Evolutionary conservation across 257 asterid genomes (phyloP).

Genomic region (Rauvolfia tetraphylla): DNA sequence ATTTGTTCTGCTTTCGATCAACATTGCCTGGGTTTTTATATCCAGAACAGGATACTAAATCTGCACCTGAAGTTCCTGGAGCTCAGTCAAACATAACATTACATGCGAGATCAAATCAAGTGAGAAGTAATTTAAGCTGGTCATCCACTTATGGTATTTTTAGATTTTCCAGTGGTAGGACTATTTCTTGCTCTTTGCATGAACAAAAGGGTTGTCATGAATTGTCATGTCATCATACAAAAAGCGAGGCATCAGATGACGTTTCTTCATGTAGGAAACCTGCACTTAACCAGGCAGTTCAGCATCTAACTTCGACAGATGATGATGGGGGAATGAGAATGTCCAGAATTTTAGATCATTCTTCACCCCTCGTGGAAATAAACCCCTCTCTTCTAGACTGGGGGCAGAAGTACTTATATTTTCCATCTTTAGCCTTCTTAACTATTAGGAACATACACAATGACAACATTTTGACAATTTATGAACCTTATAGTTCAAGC

Average conservation of each 20-base stretch:
- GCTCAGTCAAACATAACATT: slow-evolving; percentile 24
- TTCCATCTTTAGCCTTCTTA: slow-evolving; percentile 56
- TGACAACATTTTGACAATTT: slow-evolving; percentile 39
- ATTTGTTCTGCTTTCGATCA: slow-evolving; percentile 65
- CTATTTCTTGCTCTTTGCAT: slow-evolving; percentile 47
- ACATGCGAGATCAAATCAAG: slow-evolving; percentile 29
- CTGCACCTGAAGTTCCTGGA: slow-evolving; percentile 28
- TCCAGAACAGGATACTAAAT: slow-evolving; percentile 23
- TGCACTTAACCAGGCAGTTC: slow-evolving; percentile 24
- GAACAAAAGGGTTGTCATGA: slow-evolving; percentile 32
- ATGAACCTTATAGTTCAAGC: slow-evolving; percentile 60
- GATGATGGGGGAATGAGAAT: slow-evolving; percentile 25
- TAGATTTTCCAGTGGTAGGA: slow-evolving; percentile 46
- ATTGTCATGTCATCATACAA: slow-evolving; percentile 19
- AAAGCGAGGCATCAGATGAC: slow-evolving; percentile 20
- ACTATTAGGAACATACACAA: slow-evolving; percentile 53
- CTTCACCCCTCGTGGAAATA: slow-evolving; percentile 54
- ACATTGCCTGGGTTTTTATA: slow-evolving; percentile 42
- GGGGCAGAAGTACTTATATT: slow-evolving; percentile 57
- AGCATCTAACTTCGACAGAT: slow-evolving; percentile 24
- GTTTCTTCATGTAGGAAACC: slow-evolving; percentile 37
- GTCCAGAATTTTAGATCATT: slow-evolving; percentile 29
- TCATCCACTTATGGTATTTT: slow-evolving; percentile 35
- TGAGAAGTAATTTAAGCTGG: slow-evolving; percentile 36
- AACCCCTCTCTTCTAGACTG: slow-evolving; percentile 60